Evolutionary conservation across 2,329 filamentous ascomycete genomes (phyloP), one percentile per base, ranked within the genome.

Genomic region (Mollisiaceae sp.): DNA sequence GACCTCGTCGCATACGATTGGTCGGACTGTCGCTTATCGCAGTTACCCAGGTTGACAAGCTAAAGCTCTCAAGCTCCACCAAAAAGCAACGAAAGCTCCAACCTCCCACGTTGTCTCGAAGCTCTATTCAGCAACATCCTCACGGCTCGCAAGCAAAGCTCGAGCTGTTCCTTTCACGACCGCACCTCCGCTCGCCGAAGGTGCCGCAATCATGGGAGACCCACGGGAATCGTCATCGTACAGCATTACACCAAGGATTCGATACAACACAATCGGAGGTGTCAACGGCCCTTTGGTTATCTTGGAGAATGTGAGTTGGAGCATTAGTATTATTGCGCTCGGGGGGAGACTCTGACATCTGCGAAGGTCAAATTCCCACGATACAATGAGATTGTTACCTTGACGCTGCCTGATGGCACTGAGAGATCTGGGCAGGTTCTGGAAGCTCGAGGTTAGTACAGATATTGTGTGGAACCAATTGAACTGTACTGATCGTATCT

Each of bases 211-310:
- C 65, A 77, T 77, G 75, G 74, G 74, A 65, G 76, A 77, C 62
- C 75, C 75, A 65, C 69, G 76, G 70, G 76, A 77, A 62, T 76
- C 76, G 60, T 77, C 76, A 64, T 77, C 76, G 64, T 77, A 75
- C 71, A 74, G 70, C 68, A 75, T 92, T 78, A 86, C 88, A 77
- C 89, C 89, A 73, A 84, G 89, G 78, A 86, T 98, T 81, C 89
- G 91, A 76, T 99, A 99, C 88, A 99, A 99, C 85, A 99, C 95
- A 75, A 93, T 99, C 78, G 92, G 93, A 77, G 94, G 94, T 84
- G 90, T 99, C 81, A 99, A 99, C 83, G 95, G 95, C 66, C 95
- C 95, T 75, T 87, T 99, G 80, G 95, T 99, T 78, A 94, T 99
- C 77, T 87, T 99, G 73, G 95, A 98, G 79, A 96, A 97, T 87